phyloP scores from a whole-genome alignment of 768 basidiomycete genomes.

The Naganishia kalamii region DNA sequence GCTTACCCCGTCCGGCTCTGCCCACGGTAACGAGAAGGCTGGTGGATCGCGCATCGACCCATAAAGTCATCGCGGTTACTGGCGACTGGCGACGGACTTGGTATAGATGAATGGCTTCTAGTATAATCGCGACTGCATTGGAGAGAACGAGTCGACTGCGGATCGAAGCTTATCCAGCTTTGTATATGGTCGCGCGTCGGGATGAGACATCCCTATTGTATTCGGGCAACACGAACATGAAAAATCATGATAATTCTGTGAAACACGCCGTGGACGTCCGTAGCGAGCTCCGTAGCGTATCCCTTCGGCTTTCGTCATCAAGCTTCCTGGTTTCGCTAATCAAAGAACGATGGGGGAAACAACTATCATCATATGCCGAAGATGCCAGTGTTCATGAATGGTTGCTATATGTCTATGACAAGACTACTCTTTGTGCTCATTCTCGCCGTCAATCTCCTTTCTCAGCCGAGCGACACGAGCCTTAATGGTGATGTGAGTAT shows the following conservation, averaged over 20 bases:
- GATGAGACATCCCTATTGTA: background rate
- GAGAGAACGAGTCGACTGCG: background rate
- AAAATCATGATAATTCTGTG: background rate
- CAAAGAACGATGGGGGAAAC: too few species aligned
- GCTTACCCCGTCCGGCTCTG: background rate
- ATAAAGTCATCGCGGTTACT: background rate
- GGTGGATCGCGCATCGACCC: conserved; percentile 4
- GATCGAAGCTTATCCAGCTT: background rate
- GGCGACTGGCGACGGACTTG: background rate
- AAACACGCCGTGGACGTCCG: too few species aligned
- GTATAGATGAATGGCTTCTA: background rate
- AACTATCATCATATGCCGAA: too few species aligned
- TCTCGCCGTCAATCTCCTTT: conserved; percentile 61
- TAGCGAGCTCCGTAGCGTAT: too few species aligned
- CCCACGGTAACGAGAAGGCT: background rate
- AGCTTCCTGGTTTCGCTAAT: too few species aligned
- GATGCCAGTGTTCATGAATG: too few species aligned
- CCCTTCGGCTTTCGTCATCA: too few species aligned
- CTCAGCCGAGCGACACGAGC: conserved; percentile 61
- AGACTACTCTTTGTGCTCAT: background rate
- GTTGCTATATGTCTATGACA: too few species aligned
- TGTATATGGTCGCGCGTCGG: background rate
- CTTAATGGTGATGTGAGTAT: conserved; percentile 62
- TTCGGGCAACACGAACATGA: background rate
- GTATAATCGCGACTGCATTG: background rate